Evolutionary conservation across 352 stramenopile genomes (phyloP).

Genomic region (Phytophthora melonis): DNA sequence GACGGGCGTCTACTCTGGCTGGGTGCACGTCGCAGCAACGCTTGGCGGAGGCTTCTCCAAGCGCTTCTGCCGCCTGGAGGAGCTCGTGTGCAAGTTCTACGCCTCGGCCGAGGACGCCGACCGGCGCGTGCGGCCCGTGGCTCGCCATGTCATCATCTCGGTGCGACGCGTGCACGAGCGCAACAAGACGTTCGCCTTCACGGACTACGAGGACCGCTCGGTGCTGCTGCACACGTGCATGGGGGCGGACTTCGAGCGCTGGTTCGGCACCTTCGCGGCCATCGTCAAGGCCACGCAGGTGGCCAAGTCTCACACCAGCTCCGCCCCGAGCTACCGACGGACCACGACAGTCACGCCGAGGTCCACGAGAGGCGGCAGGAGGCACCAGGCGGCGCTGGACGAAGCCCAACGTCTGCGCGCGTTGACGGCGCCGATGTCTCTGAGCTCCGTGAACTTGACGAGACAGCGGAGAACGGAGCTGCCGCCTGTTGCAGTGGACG

Average conservation of each 20-base stretch:
- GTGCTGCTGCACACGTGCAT: slow-evolving; percentile 52
- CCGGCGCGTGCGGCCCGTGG: slow-evolving; percentile 19
- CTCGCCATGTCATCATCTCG: slow-evolving; percentile 52
- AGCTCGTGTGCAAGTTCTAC: slow-evolving; percentile 59
- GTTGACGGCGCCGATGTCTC: slow-evolving; percentile 22
- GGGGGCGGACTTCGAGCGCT: slow-evolving; percentile 57
- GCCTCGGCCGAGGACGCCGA: slow-evolving; percentile 25
- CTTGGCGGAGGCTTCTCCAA: slow-evolving; percentile 29
- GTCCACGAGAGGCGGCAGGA: slow-evolving; percentile 9
- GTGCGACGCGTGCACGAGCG: slow-evolving; percentile 46
- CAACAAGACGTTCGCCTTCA: slow-evolving; percentile 61
- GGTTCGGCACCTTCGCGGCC: slow-evolving; percentile 48
- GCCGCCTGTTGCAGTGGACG: slow-evolving; percentile 25
- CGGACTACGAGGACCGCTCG: slow-evolving; percentile 54
- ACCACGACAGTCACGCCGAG: slow-evolving; percentile 15
- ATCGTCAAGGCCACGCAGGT: slow-evolving; percentile 50
- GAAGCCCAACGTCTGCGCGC: slow-evolving; percentile 29
- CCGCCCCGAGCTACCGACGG: slow-evolving; percentile 6
- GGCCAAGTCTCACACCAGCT: slow-evolving; percentile 26
- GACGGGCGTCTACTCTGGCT: slow-evolving; percentile 45
- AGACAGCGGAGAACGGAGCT: slow-evolving; percentile 1
- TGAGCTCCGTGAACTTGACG: slow-evolving; percentile 1
- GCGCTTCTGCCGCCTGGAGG: slow-evolving; percentile 50
- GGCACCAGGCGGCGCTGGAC: slow-evolving; percentile 10
- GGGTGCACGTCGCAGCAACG: slow-evolving; percentile 42